Conservation (phyloP, 116 monocot genomes). For the Zostera marina region DNA sequence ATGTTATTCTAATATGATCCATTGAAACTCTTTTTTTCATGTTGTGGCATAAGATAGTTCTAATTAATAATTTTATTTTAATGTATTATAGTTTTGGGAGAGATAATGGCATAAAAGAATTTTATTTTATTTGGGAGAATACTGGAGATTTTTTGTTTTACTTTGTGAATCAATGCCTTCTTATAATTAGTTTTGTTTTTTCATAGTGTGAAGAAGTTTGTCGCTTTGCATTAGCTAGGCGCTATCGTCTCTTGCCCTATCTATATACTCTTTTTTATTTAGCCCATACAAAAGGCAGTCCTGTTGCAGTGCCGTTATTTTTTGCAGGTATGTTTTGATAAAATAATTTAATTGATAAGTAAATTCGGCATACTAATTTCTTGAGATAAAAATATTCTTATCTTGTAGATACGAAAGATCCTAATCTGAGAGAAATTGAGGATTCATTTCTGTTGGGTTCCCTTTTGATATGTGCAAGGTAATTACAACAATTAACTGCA, state of each 20-base stretch:
- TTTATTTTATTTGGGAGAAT: no score
- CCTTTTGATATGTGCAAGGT: slow-evolving; percentile 10
- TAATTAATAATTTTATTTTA: no score
- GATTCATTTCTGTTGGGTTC: slow-evolving; percentile 12
- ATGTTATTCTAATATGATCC: no score
- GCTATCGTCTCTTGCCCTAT: slow-evolving; percentile 74
- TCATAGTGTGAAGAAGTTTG: slow-evolving; percentile 96
- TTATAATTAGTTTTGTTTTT: neutral
- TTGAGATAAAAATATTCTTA: neutral
- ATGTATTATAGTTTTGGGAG: no score
- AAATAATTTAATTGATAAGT: neutral
- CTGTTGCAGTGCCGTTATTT: slow-evolving; percentile 62
- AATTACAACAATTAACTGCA: neutral
- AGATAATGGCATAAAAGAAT: no score
- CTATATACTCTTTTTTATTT: slow-evolving; percentile 86
- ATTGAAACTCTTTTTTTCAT: no score
- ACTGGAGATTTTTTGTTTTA: no score
- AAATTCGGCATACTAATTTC: neutral
- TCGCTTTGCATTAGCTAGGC: slow-evolving; percentile 65
- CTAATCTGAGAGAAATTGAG: slow-evolving; percentile 6
- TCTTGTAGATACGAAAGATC: slow-evolving; percentile 9
- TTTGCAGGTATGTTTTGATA: slow-evolving; percentile 51
- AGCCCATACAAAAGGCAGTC: slow-evolving; percentile 71
- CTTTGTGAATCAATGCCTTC: no score
- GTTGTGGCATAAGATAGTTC: no score